A percentile compares a stretch with the other conserved stretches of the same genome.
Conservation (phyloP, 129 eudicot species). For the Cynara cardunculus region DNA sequence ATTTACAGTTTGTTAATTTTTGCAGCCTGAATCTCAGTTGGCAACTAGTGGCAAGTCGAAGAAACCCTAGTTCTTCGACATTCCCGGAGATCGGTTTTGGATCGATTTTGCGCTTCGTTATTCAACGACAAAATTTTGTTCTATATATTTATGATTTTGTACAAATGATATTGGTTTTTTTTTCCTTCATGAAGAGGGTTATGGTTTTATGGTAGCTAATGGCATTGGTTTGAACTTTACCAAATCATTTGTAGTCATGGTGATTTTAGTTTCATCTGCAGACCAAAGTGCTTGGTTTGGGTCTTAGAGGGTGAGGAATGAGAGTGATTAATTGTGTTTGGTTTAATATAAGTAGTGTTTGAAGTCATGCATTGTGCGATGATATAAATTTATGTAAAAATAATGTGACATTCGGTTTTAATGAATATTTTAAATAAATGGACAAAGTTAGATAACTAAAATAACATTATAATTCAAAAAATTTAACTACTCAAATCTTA, state of each 20-base stretch:
- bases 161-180: neutral
- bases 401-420: too few relatives aligned
- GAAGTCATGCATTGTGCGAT: too few relatives aligned
- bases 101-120: neutral
- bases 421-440: too few relatives aligned
- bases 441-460: too few relatives aligned
- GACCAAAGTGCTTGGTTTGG: neutral
- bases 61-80: neutral
- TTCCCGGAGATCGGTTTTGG: neutral
- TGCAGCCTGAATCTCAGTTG: constrained; percentile 30
- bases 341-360: too few relatives aligned
- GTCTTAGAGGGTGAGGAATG: neutral
- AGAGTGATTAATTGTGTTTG: too few relatives aligned
- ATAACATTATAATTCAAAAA: too few relatives aligned
- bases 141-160: constrained; percentile 1
- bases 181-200: neutral
- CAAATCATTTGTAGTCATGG: neutral
- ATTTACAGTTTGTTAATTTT: neutral
- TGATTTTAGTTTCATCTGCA: neutral
- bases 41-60: constrained; percentile 27
- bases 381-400: too few relatives aligned
- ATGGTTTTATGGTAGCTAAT: neutral
- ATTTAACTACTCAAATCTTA: too few relatives aligned
- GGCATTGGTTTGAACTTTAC: neutral
- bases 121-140: constrained; percentile 1